phyloP scores from a whole-genome alignment of 768 basidiomycete species.

The Collybia mongolica region DNA sequence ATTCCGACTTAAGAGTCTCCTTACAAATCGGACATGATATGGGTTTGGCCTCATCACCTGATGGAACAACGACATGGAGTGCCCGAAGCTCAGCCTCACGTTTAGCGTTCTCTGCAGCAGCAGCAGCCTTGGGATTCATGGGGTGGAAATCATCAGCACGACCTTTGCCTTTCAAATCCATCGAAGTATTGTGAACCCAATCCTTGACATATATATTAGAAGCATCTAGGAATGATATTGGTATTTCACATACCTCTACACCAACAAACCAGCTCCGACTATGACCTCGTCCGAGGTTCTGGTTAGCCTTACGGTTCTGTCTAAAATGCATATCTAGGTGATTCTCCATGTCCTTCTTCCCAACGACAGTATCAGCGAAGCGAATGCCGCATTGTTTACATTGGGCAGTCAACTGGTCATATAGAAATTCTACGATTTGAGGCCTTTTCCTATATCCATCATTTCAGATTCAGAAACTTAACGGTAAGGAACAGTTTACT shows the following conservation, averaged over 20 bases:
- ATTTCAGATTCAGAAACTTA: constrained; percentile 4
- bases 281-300: constrained; percentile 79
- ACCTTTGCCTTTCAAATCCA: constrained; percentile 68
- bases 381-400: constrained; percentile 95
- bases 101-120: constrained; percentile 65
- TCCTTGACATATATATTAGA: constrained; percentile 51
- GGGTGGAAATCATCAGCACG: constrained; percentile 52
- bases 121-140: constrained; percentile 53
- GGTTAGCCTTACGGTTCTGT: constrained; percentile 83
- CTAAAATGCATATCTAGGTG: constrained; percentile 97
- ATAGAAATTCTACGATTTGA: constrained; percentile 63
- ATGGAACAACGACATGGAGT: constrained; percentile 86
- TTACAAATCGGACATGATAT: constrained; percentile 96
- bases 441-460: constrained; percentile 49
- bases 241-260: constrained; percentile 60
- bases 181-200: constrained; percentile 75
- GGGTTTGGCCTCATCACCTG: constrained; percentile 80
- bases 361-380: constrained; percentile 69
- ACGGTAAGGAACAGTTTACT: constrained; percentile 16
- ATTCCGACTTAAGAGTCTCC: constrained; percentile 88
- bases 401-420: constrained; percentile 71
- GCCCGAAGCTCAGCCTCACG: constrained; percentile 74
- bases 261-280: constrained; percentile 88
- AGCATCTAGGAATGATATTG: constrained; percentile 5
- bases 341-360: constrained; percentile 76